Evolutionary conservation across 768 basidiomycete species (phyloP), one percentile per base, ranked within the genome.

Genomic region (Pholiota conissans): DNA sequence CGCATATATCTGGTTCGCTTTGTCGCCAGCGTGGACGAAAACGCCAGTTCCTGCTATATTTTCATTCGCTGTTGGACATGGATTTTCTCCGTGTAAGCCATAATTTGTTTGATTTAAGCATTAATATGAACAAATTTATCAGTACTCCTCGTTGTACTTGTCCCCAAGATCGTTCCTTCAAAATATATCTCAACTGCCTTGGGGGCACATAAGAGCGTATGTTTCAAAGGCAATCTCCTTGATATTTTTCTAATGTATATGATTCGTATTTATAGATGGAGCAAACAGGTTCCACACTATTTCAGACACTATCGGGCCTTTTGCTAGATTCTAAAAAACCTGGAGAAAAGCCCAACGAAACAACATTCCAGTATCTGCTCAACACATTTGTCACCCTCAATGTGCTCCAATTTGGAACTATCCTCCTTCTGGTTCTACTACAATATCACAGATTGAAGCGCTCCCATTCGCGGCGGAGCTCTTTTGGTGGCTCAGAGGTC

Each of bases 161-260:
- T 91, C 0, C 89, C 90, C 0, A 81, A 79, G 51, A 81, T 92
- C 27, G 88, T 92, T 0, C 80, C 84, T 6, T 61, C 79, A 18
- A 87, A 87, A 67, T 91, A 87, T 68, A 84, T 92, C 45, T 87
- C 88, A 1, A 91, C 91, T 1, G 89, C 88, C 4, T 76, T 92
- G 0, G 90, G 89, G 1, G 84, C 85, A 6, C 89, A 92, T 66
- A 91, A 92, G 68, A 84, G 85, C 66, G 90, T 90, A 72, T 60
- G 86, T 72, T 3, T n/a, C n/a, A n/a, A n/a, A n/a, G n/a, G n/a
- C n/a, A n/a, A n/a, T n/a, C n/a, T n/a, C n/a, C n/a, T n/a, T n/a
- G n/a, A n/a, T n/a, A n/a, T n/a, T n/a, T n/a, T n/a, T n/a, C n/a
- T n/a, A n/a, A n/a, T n/a, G n/a, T n/a, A n/a, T n/a, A n/a, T n/a